Evolutionary conservation across 2,329 filamentous ascomycete species (phyloP).

Genomic region (Zymoseptoria tritici): DNA sequence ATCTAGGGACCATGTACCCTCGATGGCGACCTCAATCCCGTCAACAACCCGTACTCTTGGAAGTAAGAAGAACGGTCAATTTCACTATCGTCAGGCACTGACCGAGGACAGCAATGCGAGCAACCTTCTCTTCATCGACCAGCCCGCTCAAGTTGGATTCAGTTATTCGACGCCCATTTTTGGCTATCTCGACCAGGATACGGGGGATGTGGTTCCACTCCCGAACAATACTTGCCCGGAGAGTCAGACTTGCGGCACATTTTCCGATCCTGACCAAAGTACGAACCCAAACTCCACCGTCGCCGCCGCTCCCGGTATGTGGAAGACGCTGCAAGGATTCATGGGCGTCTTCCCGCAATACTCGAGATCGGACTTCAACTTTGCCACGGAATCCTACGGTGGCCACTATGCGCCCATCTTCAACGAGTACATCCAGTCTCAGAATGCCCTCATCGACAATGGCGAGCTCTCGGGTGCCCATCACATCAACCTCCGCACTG

Average conservation of each 20-base stretch:
- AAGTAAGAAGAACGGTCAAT: slow-evolving; percentile 28
- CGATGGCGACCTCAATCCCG: slow-evolving; percentile 4
- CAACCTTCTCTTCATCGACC: slow-evolving; percentile 65
- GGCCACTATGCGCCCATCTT: slow-evolving; percentile 27
- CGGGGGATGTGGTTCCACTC: slow-evolving; percentile 32
- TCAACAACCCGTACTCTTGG: slow-evolving; percentile 54
- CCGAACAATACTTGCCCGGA: slow-evolving; percentile 19
- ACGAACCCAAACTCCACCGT: slow-evolving; percentile 48
- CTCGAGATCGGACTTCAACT: slow-evolving; percentile 25
- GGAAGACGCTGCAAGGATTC: slow-evolving; percentile 55
- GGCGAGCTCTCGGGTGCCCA: slow-evolving; percentile 32
- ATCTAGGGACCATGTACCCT: neutral
- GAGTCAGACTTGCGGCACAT: slow-evolving; percentile 45
- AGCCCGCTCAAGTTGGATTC: slow-evolving; percentile 55
- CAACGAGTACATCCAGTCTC: slow-evolving; percentile 26
- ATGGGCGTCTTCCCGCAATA: slow-evolving; percentile 50
- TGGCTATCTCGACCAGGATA: slow-evolving; percentile 29
- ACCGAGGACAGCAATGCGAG: slow-evolving; percentile 36
- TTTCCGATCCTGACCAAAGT: slow-evolving; percentile 44
- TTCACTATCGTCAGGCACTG: neutral
- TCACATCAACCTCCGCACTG: slow-evolving; percentile 26
- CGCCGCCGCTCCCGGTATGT: slow-evolving; percentile 51
- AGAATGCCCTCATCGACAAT: slow-evolving; percentile 30
- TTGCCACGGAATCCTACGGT: slow-evolving; percentile 27
- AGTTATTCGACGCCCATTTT: slow-evolving; percentile 45